phyloP scores from a whole-genome alignment of 768 basidiomycete species.

The Trametes cubensis region DNA sequence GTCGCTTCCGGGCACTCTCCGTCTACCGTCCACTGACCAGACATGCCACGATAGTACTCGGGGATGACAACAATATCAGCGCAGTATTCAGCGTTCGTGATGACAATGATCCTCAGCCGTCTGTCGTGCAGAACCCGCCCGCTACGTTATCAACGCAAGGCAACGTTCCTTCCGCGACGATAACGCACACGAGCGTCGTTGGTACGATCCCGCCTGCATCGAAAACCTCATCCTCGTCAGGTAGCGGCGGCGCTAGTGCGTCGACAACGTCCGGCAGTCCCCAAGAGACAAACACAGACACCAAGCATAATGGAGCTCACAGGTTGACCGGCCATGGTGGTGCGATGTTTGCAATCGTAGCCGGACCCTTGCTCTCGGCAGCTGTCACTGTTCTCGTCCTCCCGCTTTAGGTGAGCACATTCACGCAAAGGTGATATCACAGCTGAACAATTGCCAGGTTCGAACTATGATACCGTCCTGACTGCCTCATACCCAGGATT shows the following conservation, averaged over 20 bases:
- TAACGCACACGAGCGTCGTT: constrained; percentile 4
- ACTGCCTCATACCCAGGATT: too few species aligned
- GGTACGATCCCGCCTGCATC: constrained; percentile 2
- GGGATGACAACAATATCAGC: constrained; percentile 1
- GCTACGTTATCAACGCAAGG: not conserved
- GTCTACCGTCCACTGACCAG: not conserved
- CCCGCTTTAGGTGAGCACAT: too few species aligned
- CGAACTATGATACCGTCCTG: too few species aligned
- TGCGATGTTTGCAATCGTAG: not conserved
- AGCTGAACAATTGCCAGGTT: too few species aligned
- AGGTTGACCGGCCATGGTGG: too few species aligned
- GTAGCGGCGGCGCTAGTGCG: not conserved
- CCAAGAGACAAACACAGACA: not conserved
- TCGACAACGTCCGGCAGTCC: not conserved
- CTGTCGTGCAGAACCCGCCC: not conserved
- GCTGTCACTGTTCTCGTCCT: too few species aligned
- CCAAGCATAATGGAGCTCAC: not conserved
- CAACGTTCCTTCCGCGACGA: constrained; percentile 3
- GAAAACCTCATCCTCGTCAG: not conserved
- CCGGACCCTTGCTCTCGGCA: not conserved
- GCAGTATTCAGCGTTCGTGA: not conserved
- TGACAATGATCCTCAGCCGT: not conserved
- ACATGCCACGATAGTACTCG: not conserved
- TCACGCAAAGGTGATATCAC: too few species aligned
- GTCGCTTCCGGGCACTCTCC: not conserved